Evolutionary conservation across 257 asterid species (phyloP).

Genomic region (Nicotiana knightiana): DNA sequence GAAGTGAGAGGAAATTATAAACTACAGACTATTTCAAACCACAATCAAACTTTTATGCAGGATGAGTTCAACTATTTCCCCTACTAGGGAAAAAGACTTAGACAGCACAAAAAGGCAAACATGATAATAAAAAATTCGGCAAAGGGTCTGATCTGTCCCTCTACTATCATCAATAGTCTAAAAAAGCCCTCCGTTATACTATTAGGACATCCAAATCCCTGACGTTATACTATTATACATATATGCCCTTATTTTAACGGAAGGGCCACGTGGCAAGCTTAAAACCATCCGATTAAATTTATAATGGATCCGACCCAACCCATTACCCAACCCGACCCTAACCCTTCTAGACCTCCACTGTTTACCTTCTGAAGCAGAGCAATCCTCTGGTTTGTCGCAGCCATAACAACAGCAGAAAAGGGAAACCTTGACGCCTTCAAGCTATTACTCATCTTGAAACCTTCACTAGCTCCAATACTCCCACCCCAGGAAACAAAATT

Average conservation of each 20-base stretch:
- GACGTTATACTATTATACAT: too few species aligned
- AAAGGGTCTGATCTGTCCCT: too few species aligned
- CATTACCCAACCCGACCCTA: too few species aligned
- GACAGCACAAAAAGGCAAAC: neutral
- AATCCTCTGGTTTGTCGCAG: conserved; percentile 95
- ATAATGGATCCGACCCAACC: too few species aligned
- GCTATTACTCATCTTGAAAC: conserved; percentile 97
- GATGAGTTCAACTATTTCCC: neutral
- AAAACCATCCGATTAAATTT: too few species aligned
- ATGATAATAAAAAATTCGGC: neutral
- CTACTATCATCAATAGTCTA: too few species aligned
- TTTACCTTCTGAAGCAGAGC: conserved; percentile 90
- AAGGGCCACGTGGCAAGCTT: too few species aligned
- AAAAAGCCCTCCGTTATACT: too few species aligned
- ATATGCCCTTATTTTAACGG: too few species aligned
- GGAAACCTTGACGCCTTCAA: conserved; percentile 95
- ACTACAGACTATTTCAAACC: neutral
- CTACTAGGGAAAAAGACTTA: neutral
- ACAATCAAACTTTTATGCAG: neutral
- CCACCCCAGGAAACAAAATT: conserved; percentile 97
- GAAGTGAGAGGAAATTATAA: neutral
- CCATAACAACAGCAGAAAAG: conserved; percentile 93
- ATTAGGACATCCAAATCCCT: too few species aligned
- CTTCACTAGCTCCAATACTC: conserved; percentile 90
- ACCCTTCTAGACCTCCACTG: too few species aligned